Percentiles rank a stretch among this genome's conserved stretches.
Conservation (phyloP, 2,329 filamentous ascomycete species). For the Colletotrichum plurivorum region DNA sequence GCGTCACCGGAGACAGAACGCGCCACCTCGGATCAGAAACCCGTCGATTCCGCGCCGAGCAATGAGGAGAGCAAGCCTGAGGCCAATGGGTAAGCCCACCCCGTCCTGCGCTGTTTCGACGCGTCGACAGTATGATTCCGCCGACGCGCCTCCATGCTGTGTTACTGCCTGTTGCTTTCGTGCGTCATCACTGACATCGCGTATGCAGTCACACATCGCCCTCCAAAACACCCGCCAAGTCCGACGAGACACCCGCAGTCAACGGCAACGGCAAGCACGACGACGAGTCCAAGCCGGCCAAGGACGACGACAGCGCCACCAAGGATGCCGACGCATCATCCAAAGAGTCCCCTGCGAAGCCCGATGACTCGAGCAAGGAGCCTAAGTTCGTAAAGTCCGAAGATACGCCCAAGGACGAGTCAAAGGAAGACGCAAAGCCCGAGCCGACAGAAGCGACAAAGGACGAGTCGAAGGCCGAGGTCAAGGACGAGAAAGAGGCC, state of each 20-base stretch:
- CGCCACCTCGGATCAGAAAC: slow-evolving; percentile 63
- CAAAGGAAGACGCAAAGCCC: slow-evolving; percentile 20
- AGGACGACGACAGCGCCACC: slow-evolving; percentile 9
- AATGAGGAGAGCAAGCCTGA: slow-evolving; percentile 51
- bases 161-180: neutral
- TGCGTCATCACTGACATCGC: slow-evolving; percentile 6
- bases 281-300: slow-evolving; percentile 34
- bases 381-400: slow-evolving; percentile 19
- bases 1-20: slow-evolving; percentile 62
- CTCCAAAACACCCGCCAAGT: slow-evolving; percentile 39
- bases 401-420: neutral
- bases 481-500: slow-evolving; percentile 34
- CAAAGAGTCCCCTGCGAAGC: slow-evolving; percentile 20
- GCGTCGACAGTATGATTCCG: no score
- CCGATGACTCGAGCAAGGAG: slow-evolving; percentile 10
- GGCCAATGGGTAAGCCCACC: slow-evolving; percentile 55
- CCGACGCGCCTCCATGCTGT: neutral
- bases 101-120: slow-evolving; percentile 8
- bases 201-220: slow-evolving; percentile 47
- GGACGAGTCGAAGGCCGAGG: slow-evolving; percentile 13
- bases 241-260: slow-evolving; percentile 43
- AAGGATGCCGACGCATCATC: slow-evolving; percentile 22
- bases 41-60: slow-evolving; percentile 48
- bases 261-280: slow-evolving; percentile 46
- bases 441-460: slow-evolving; percentile 1